A percentile compares a stretch with the other conserved stretches of the same genome.
These are phyloP conservation scores for Phytopythium kandeliae DNA, from an alignment of 352 stramenopile species.

Conservation along the genomic window DNA sequence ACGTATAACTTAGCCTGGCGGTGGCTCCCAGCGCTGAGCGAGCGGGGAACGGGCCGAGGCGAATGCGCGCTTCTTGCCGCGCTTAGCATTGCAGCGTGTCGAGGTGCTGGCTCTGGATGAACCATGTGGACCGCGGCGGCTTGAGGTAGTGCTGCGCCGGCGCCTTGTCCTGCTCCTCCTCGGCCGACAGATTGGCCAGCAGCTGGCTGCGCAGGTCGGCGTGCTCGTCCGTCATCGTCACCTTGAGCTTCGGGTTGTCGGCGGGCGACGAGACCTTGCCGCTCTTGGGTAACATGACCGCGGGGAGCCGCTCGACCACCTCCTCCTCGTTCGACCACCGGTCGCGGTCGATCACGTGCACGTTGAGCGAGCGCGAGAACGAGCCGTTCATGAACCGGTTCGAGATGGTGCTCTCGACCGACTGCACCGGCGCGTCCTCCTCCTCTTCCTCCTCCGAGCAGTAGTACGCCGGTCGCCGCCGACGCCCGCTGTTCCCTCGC, in stretches of 20 bases:
- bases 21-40: no score
- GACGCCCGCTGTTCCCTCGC: slow-evolving; percentile 19
- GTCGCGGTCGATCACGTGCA: slow-evolving; percentile 68
- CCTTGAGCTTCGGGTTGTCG: slow-evolving; percentile 74
- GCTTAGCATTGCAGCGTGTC: slow-evolving; percentile 52
- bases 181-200: slow-evolving; percentile 33
- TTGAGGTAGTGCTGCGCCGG: slow-evolving; percentile 46
- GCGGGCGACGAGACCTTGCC: slow-evolving; percentile 57
- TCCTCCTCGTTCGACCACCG: slow-evolving; percentile 63
- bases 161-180: slow-evolving; percentile 18
- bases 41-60: no score
- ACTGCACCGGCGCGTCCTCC: slow-evolving; percentile 40
- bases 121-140: slow-evolving; percentile 72
- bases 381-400: slow-evolving; percentile 79
- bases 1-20: no score
- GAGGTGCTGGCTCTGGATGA: slow-evolving; percentile 80
- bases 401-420: slow-evolving; percentile 75
- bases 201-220: slow-evolving; percentile 59
- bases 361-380: slow-evolving; percentile 60
- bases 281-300: slow-evolving; percentile 64
- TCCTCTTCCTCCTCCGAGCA: slow-evolving; percentile 71
- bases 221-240: slow-evolving; percentile 60
- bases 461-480: slow-evolving; percentile 42
- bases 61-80: background rate
- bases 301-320: slow-evolving; percentile 54